Evolutionary conservation across 495 filamentous ascomycete genomes (phyloP), one percentile per base, ranked within the genome.

Genomic region (Tuber brumale): DNA sequence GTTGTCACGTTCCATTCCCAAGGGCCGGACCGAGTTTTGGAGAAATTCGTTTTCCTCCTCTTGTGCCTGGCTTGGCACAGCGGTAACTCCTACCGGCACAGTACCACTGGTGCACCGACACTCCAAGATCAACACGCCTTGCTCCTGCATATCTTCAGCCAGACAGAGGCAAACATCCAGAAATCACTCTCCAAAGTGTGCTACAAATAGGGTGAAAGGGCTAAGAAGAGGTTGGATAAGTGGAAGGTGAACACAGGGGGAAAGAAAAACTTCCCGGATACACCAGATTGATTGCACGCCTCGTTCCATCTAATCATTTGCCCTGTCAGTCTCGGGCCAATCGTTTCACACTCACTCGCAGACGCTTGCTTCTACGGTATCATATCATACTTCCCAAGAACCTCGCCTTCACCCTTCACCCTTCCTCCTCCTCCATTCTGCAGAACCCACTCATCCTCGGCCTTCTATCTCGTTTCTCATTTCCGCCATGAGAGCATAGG

Each of bases 401-500:
- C 27, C 57, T 66, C 14, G 57, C 16, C 57, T 66, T 66, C 57
- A 19, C 14, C 27, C 31, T 19, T 27, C 57, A 16, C 18, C 27
- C 57, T 66, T 19, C 57, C 57, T 18, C 31, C 57, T 66, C 27
- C 57, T 35, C 31, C 51, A 27, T 57, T 57, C 51, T 27, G 51
- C 51, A 57, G 23, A 57, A 2, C 48, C 48, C 21, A n/a, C 76
- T 66, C 43, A 66, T 69, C 70, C 41, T 39, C 72, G 72, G 41
- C 72, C 71, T 48, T 74, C 61, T 44, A n/a, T 39, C 42, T n/a
- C 61, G 71, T 70, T 66, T 70, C 71, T 39, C 75, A 75, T 72
- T 57, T 74, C 76, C 39, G n/a, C 44, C 43, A 74, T 77, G 71
- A 80, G 71, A 76, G 70, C 45, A 77, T 46, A 80, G 61, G 66